These are phyloP conservation scores for Xylaria sp. DNA, from an alignment of 2,329 filamentous ascomycete genomes.

Conservation along the genomic window DNA sequence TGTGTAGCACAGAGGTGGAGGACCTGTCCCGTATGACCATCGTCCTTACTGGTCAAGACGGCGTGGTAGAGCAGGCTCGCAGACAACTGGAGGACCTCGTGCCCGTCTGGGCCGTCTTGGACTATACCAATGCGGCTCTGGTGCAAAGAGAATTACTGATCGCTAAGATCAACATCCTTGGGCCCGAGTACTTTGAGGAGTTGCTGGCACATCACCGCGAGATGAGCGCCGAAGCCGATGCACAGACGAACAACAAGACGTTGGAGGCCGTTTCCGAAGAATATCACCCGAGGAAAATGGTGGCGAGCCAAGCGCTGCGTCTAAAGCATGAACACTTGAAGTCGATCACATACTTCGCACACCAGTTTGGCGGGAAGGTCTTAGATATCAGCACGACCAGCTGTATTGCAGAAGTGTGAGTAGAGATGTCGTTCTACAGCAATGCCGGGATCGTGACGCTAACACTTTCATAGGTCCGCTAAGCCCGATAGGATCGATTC, in stretches of 20 bases:
- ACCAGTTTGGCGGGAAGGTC: constrained; percentile 97
- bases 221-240: constrained; percentile 63
- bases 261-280: constrained; percentile 60
- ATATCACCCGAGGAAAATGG: constrained; percentile 88
- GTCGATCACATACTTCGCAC: constrained; percentile 92
- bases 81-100: constrained; percentile 95
- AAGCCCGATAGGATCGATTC: constrained; percentile 94
- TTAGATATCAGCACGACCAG: constrained; percentile 97
- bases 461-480: constrained; percentile 65
- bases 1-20: constrained; percentile 96
- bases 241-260: constrained; percentile 40
- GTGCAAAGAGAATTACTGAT: constrained; percentile 95
- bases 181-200: constrained; percentile 98
- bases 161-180: constrained; percentile 94
- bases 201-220: constrained; percentile 93
- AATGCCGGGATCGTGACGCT: constrained; percentile 12
- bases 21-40: constrained; percentile 99
- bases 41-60: constrained; percentile 92
- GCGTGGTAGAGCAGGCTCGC: constrained; percentile 94
- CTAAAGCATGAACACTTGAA: constrained; percentile 98
- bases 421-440: constrained; percentile 28
- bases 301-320: constrained; percentile 83
- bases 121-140: constrained; percentile 90
- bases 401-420: constrained; percentile 96
- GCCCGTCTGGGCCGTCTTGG: constrained; percentile 95